Evolutionary conservation across 148 eudicot genomes (phyloP).

Genomic region (Cornus suecica): DNA sequence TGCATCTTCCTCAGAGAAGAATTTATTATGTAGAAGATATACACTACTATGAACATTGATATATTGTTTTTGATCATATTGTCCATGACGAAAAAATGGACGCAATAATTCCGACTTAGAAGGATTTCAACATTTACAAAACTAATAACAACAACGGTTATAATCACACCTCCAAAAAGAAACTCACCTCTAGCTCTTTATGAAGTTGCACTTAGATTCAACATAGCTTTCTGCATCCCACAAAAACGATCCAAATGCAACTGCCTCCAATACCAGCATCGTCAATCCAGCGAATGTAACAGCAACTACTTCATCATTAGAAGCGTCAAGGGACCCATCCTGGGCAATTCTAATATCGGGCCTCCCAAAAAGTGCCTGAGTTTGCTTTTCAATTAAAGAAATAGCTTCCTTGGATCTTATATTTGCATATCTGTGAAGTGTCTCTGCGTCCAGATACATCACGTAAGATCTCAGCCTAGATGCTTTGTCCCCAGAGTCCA

Average conservation of each 20-base stretch:
- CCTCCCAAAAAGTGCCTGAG: constrained; percentile 90
- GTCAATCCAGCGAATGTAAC: constrained; percentile 62
- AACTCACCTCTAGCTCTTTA: constrained; percentile 34
- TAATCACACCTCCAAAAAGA: background rate
- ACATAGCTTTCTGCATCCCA: constrained; percentile 92
- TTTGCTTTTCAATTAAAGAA: constrained; percentile 87
- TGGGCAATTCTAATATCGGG: constrained; percentile 69
- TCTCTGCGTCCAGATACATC: constrained; percentile 88
- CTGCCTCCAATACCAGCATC: constrained; percentile 86
- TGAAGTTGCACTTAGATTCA: constrained; percentile 68
- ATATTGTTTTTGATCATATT: too few species aligned
- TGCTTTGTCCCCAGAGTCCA: constrained; percentile 32
- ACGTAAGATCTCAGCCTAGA: constrained; percentile 77
- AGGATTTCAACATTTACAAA: background rate
- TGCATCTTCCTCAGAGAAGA: background rate
- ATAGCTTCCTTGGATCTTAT: constrained; percentile 86
- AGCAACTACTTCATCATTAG: constrained; percentile 52
- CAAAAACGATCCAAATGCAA: constrained; percentile 87
- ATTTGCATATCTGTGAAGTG: constrained; percentile 87
- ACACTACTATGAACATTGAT: background rate
- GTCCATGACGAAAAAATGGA: background rate
- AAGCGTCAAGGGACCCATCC: constrained; percentile 60
- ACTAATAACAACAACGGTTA: background rate
- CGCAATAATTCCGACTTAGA: background rate
- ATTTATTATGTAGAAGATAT: background rate